phyloP scores from a whole-genome alignment of 768 basidiomycete species.

The Lentinula edodes region DNA sequence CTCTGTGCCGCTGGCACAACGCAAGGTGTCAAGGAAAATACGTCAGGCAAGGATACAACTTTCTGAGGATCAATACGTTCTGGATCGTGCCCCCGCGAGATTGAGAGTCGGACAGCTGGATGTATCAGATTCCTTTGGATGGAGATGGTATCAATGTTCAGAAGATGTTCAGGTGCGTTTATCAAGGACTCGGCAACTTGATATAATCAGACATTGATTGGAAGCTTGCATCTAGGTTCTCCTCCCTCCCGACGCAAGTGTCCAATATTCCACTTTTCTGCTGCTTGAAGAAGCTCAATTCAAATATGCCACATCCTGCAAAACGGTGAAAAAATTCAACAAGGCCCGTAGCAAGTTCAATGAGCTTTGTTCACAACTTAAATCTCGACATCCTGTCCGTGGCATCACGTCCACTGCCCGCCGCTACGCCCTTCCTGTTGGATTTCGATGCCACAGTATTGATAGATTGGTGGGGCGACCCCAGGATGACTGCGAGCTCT shows the following conservation, averaged over 20 bases:
- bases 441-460: background rate
- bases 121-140: background rate
- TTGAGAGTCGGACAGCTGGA: background rate
- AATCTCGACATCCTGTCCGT: background rate
- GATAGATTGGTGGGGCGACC: constrained; percentile 2
- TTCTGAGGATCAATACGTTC: background rate
- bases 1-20: background rate
- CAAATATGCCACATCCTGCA: background rate
- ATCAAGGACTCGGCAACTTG: background rate
- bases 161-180: constrained; percentile 1
- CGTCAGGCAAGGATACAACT: background rate
- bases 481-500: background rate
- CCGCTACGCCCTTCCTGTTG: constrained; percentile 1
- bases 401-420: background rate
- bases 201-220: background rate
- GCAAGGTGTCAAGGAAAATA: background rate
- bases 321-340: background rate
- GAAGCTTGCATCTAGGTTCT: background rate
- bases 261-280: background rate
- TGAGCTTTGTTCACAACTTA: background rate
- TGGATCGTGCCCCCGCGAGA: background rate
- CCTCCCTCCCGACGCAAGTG: constrained; percentile 1
- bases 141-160: constrained; percentile 5
- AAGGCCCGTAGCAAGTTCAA: background rate
- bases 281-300: background rate